Evolutionary conservation across 345 rosid species (phyloP), one percentile per base, ranked within the genome.

Genomic region (Toxicodendron radicans): DNA sequence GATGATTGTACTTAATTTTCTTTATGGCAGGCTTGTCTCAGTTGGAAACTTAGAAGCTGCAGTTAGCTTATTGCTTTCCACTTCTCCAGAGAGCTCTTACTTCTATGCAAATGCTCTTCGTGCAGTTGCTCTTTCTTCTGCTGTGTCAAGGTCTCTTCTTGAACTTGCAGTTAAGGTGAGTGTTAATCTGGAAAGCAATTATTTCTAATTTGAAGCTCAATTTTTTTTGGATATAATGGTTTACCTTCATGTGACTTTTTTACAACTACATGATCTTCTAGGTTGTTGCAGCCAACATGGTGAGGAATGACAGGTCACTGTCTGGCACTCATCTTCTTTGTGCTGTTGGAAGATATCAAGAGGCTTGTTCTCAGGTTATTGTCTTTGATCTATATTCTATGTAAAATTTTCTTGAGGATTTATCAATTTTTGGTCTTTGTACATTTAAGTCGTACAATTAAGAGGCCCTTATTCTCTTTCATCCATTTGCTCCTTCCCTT

Each of bases 271-370:
- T 64, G 73, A 75, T 78, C 75, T 32, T 69, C 64, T 77, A 95
- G 99, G 99, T 95, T 69, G 93, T 92, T 76, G 99, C 99, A 53
- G 99, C 99, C 77, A 95, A 95, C 83, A 92, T 93, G 98, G 99
- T 95, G 51, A 81, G 90, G 83, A 91, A 95, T 48, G 98, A 92
- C 80, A 85, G 89, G 76, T 95, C 98, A 58, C 83, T 92, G 63
- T 84, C 96, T 64, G 99, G 94, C 77, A 95, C 86, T 67, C 99
- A 95, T 87, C 98, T 95, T 78, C 90, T 92, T 32, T 92, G 99
- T 78, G 98, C 98, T 17, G 99, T 95, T 70, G 99, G 99, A 76
- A 91, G 97, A 78, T 83, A 95, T 82, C 99, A 91, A 76, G 99
- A 95, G 83, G 98, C 99, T 75, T 95, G 99, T 88, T 95, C 99